Evolutionary conservation across 805 yeast species (phyloP), one percentile per base, ranked within the genome.

Genomic region (Candida sphagnicola): DNA sequence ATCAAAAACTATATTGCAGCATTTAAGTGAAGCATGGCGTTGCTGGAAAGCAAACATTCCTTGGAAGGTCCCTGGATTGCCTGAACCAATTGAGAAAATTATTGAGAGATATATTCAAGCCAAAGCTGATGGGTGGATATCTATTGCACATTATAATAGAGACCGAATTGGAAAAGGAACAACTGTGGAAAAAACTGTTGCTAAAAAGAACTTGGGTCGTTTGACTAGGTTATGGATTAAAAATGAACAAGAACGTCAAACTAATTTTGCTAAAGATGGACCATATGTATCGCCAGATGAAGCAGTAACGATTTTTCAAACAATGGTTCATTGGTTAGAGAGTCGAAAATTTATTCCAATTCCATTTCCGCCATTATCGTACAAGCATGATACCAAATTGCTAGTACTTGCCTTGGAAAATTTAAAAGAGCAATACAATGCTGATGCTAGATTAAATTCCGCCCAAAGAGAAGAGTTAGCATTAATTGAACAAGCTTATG

Each of bases 11-110:
- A 84, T 93, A 38, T 61, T 93, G 34, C 98, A 93, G 53, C 99
- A 93, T 61, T 70, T 93, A 41, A 85, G 95, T 55, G 99, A 93
- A 59, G 99, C 99, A 0, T 93, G 99, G 99, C 71, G 99, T 57
- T 93, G 98, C 59, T 93, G 99, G 99, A 93, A 93, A 59, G 99
- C 99, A 2, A 91, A 93, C 54, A 84, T 93, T 42, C 96, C 97
- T 0, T 93, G 98, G 98, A 81, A 87, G 49, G 98, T 93, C 12
- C 95, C 96, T 1, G 98, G 98, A 0, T 69, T 93, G 62, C 99
- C 99, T 2, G 84, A 76, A 38, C 97, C 97, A 0, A 78, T 93
- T 18, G 93, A 82, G 48, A 77, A 78, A 31, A 86, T 93, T 28
- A 90, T 93, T 44, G 83, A 86, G 53, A 76, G 96, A 32, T 93